Evolutionary conservation across 2,329 filamentous ascomycete species (phyloP).

Genomic region (Cladosporium colombiae): DNA sequence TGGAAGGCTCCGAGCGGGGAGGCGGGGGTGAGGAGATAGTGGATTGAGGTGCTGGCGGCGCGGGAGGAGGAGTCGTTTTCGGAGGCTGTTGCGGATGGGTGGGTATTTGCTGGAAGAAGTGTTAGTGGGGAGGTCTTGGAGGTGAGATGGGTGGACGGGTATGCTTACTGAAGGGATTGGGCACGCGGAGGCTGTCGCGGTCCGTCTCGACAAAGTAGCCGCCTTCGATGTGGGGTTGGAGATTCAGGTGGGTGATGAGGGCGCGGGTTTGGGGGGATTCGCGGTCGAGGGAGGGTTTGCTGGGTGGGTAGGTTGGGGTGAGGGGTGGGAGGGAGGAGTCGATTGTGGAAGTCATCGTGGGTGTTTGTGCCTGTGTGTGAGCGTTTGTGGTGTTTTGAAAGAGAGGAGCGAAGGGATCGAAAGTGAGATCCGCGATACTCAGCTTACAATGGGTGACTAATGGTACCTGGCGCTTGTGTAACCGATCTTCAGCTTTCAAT

Average conservation of each 20-base stretch:
- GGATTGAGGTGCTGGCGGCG: conserved; percentile 62
- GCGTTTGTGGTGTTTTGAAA: not conserved
- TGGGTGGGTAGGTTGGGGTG: conserved; percentile 28
- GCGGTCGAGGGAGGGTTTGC: conserved; percentile 12
- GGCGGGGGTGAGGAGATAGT: conserved; percentile 62
- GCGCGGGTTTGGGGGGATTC: conserved; percentile 31
- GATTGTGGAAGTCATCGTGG: conserved; percentile 24
- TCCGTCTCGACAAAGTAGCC: conserved; percentile 67
- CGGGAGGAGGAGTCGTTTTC: conserved; percentile 38
- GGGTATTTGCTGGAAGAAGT: conserved; percentile 38
- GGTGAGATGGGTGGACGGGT: conserved; percentile 13
- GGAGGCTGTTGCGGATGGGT: conserved; percentile 14
- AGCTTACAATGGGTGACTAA: not conserved
- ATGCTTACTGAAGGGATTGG: conserved; percentile 53
- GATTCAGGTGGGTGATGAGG: conserved; percentile 49
- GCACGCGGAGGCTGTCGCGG: conserved; percentile 52
- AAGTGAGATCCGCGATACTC: not conserved
- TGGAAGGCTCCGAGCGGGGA: conserved; percentile 63
- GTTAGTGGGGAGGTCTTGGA: conserved; percentile 31
- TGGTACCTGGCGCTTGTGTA: not conserved
- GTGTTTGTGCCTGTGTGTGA: not conserved
- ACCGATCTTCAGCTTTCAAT: not conserved
- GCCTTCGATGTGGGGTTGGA: conserved; percentile 62
- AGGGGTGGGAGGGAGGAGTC: conserved; percentile 30
- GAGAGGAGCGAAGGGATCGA: not conserved